phyloP scores from a whole-genome alignment of 2,329 filamentous ascomycete species.

The Biscogniauxia marginata region DNA sequence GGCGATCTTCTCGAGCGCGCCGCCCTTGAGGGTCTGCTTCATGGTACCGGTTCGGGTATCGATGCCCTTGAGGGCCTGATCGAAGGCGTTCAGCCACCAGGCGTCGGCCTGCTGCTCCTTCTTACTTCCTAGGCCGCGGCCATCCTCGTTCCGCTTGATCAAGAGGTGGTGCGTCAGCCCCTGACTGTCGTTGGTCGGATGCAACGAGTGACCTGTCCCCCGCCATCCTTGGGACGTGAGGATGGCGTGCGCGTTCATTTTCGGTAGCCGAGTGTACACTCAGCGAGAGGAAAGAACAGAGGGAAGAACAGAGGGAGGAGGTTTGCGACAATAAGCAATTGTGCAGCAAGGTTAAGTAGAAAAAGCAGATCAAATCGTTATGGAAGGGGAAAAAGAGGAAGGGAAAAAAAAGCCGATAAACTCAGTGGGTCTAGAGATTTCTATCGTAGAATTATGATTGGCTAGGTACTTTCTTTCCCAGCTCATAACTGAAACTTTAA shows the following conservation, averaged over 20 bases:
- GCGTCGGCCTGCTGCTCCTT: slow-evolving; percentile 70
- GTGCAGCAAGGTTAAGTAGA: too few relatives aligned
- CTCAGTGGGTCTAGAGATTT: too few relatives aligned
- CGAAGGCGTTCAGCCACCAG: slow-evolving; percentile 97
- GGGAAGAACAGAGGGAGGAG: neutral
- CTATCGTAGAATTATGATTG: too few relatives aligned
- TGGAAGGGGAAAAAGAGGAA: too few relatives aligned
- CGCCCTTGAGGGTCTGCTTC: slow-evolving; percentile 53
- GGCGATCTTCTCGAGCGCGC: slow-evolving; percentile 53
- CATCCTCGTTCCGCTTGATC: slow-evolving; percentile 78
- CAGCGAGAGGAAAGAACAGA: neutral
- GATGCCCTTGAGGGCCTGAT: slow-evolving; percentile 81
- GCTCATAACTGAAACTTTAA: too few relatives aligned
- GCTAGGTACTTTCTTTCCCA: too few relatives aligned
- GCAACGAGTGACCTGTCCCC: slow-evolving; percentile 83
- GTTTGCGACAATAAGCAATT: too few relatives aligned
- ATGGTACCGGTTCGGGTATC: slow-evolving; percentile 59
- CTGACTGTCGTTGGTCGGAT: slow-evolving; percentile 67
- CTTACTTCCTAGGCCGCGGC: slow-evolving; percentile 77
- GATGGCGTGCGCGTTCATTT: slow-evolving; percentile 82
- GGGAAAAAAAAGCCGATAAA: too few relatives aligned
- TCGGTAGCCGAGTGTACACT: neutral
- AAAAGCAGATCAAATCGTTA: too few relatives aligned
- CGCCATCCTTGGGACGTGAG: slow-evolving; percentile 87
- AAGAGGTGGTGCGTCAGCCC: slow-evolving; percentile 83